Evolutionary conservation across 2,329 filamentous ascomycete species (phyloP).

Genomic region (Diaporthe longicolla): DNA sequence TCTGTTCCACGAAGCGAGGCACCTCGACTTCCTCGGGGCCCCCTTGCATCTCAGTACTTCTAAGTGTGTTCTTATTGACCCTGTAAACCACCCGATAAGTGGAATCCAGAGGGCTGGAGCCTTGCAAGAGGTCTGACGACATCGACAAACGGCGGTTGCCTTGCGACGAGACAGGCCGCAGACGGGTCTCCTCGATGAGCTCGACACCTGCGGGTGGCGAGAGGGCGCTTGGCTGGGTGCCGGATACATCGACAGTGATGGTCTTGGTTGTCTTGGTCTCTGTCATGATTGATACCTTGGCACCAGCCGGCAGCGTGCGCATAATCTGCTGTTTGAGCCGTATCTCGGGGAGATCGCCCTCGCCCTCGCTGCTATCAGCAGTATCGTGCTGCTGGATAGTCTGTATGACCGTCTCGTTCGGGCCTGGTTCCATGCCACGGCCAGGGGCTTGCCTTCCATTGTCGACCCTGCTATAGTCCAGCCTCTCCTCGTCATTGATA

Average conservation of each 20-base stretch:
- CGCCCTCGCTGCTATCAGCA: slow-evolving; percentile 50
- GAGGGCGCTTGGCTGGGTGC: slow-evolving; percentile 64
- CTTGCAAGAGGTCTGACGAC: slow-evolving; percentile 40
- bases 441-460: slow-evolving; percentile 45
- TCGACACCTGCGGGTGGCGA: slow-evolving; percentile 71
- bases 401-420: slow-evolving; percentile 49
- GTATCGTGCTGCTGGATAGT: slow-evolving; percentile 54
- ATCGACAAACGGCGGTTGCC: slow-evolving; percentile 37
- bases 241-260: slow-evolving; percentile 74
- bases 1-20: slow-evolving; percentile 44
- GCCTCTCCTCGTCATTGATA: slow-evolving; percentile 68
- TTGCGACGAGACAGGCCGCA: slow-evolving; percentile 53
- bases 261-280: slow-evolving; percentile 72
- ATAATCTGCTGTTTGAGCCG: slow-evolving; percentile 68
- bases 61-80: slow-evolving; percentile 66
- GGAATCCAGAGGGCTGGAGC: slow-evolving; percentile 44
- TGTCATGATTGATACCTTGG: slow-evolving; percentile 72
- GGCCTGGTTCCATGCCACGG: slow-evolving; percentile 45
- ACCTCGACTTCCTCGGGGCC: slow-evolving; percentile 44
- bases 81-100: slow-evolving; percentile 72
- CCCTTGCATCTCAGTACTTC: slow-evolving; percentile 53
- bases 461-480: slow-evolving; percentile 60
- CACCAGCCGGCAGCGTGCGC: slow-evolving; percentile 67
- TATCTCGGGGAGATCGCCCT: slow-evolving; percentile 62
- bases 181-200: slow-evolving; percentile 65